Evolutionary conservation across 345 rosid species (phyloP).

Genomic region (Eutrema yunnanense): DNA sequence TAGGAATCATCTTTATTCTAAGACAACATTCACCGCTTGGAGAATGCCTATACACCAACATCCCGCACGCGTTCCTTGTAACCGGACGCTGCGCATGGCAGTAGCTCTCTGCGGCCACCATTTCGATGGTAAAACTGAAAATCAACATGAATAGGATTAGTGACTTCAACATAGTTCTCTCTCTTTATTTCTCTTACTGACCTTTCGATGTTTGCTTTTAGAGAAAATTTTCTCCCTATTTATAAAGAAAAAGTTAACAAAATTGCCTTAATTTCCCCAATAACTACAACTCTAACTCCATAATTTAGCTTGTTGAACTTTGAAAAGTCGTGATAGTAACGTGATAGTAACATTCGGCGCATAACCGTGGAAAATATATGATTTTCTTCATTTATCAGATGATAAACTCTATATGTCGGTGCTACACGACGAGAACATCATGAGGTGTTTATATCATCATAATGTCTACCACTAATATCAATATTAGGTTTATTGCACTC

Average conservation of each 20-base stretch:
- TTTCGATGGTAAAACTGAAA: background rate
- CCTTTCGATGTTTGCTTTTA: background rate
- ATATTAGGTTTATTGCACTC: background rate
- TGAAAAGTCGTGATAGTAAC: no score
- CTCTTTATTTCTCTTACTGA: background rate
- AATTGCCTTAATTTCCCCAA: background rate
- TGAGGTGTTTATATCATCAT: background rate
- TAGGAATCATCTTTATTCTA: background rate
- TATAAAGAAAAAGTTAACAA: background rate
- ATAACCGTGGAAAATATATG: background rate
- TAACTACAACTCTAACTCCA: background rate
- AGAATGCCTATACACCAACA: background rate
- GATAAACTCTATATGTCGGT: background rate
- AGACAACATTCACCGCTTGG: constrained; percentile 1
- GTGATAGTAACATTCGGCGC: background rate
- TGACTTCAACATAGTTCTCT: background rate
- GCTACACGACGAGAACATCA: background rate
- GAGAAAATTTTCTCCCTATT: background rate
- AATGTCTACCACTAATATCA: background rate
- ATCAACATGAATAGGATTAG: background rate
- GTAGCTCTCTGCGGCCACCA: background rate
- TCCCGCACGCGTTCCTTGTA: background rate
- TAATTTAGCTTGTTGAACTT: background rate
- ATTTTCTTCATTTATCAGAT: background rate
- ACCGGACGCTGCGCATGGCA: background rate